Evolutionary conservation across 2,329 filamentous ascomycete species (phyloP).

Genomic region (Ophiobolus disseminans): DNA sequence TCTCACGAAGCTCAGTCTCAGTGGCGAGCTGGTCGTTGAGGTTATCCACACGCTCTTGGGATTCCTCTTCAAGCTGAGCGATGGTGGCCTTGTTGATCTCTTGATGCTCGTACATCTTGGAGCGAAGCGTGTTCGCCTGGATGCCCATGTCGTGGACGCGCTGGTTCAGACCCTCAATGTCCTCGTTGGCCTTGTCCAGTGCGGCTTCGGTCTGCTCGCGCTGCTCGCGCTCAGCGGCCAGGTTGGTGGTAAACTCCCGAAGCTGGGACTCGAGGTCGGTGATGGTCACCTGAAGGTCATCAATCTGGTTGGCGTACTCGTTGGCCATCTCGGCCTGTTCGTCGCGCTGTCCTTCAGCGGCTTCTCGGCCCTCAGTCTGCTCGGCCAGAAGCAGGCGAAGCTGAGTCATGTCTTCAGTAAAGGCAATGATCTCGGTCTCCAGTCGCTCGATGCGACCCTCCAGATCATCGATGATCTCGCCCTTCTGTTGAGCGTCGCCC

Average conservation of each 20-base stretch:
- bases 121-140: constrained; percentile 57
- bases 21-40: constrained; percentile 48
- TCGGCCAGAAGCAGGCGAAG: constrained; percentile 45
- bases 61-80: constrained; percentile 45
- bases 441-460: constrained; percentile 48
- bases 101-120: constrained; percentile 57
- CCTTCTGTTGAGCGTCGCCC: constrained; percentile 48
- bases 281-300: constrained; percentile 43
- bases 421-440: constrained; percentile 45
- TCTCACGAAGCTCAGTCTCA: constrained; percentile 49
- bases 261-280: constrained; percentile 50
- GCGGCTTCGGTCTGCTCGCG: constrained; percentile 53
- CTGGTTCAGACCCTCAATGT: constrained; percentile 51
- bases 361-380: constrained; percentile 41
- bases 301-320: constrained; percentile 45
- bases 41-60: constrained; percentile 50
- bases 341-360: constrained; percentile 48
- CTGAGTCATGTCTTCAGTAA: constrained; percentile 39
- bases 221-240: constrained; percentile 52
- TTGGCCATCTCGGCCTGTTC: constrained; percentile 45
- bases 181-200: constrained; percentile 51
- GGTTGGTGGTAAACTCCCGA: constrained; percentile 44
- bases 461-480: constrained; percentile 49
- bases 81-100: constrained; percentile 51
- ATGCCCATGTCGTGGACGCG: constrained; percentile 52